Percentiles rank a stretch among this genome's conserved stretches.
Conservation (phyloP, 1,284 basidiomycete genomes). For the Sporisorium graminicola region DNA sequence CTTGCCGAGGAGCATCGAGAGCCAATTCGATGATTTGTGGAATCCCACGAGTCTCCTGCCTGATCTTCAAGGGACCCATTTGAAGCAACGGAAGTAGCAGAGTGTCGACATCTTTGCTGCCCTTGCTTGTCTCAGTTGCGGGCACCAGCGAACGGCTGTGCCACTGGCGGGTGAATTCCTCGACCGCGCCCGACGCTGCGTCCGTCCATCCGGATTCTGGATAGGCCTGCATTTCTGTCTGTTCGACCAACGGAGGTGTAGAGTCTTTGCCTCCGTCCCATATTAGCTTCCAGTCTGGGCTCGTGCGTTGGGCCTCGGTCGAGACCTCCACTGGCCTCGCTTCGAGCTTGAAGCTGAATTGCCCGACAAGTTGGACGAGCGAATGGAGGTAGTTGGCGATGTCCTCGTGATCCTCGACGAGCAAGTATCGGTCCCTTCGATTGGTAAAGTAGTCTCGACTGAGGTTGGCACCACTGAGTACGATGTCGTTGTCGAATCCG, state of each 20-base stretch:
- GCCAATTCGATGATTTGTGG: conserved; percentile 45
- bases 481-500: conserved; percentile 88
- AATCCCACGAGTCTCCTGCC: conserved; percentile 69
- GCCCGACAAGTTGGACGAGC: conserved; percentile 79
- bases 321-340: neutral
- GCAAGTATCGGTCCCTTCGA: conserved; percentile 92
- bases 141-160: conserved; percentile 6
- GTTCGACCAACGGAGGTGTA: neutral
- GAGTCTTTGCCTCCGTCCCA: conserved; percentile 63
- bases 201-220: conserved; percentile 42
- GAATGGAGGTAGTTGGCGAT: conserved; percentile 86
- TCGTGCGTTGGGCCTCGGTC: neutral
- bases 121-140: neutral
- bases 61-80: conserved; percentile 69
- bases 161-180: conserved; percentile 54
- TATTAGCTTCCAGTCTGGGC: conserved; percentile 34
- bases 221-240: conserved; percentile 3
- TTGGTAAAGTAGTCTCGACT: conserved; percentile 94
- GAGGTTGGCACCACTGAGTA: conserved; percentile 96
- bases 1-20: neutral
- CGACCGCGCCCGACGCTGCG: conserved; percentile 26
- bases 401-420: conserved; percentile 76
- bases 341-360: conserved; percentile 78
- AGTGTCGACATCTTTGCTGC: conserved; percentile 31
- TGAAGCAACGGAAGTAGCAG: conserved; percentile 70